Evolutionary conservation across 768 basidiomycete genomes (phyloP).

Genomic region (Austroboletus eburneus): DNA sequence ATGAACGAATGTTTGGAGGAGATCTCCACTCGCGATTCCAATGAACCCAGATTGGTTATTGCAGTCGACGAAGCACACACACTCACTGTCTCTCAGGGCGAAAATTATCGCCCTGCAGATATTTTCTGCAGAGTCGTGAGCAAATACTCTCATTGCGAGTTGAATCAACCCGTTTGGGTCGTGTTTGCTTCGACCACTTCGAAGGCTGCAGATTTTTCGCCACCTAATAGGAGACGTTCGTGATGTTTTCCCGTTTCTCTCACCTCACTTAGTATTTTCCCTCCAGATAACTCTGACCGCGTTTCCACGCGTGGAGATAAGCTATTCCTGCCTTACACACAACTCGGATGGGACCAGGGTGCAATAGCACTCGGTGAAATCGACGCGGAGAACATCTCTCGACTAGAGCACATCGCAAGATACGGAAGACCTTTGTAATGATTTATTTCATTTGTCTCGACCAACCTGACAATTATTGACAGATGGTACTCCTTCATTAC

Average conservation of each 20-base stretch:
- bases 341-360: constrained; percentile 17
- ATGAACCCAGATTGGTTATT: too few species aligned
- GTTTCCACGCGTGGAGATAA: background rate
- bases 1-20: too few species aligned
- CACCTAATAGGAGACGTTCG: too few species aligned
- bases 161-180: constrained; percentile 10
- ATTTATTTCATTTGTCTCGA: background rate
- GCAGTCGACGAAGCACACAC: too few species aligned
- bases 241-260: too few species aligned
- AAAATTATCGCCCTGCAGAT: too few species aligned
- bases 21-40: too few species aligned
- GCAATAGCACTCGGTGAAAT: too few species aligned
- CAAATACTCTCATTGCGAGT: constrained; percentile 3
- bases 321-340: constrained; percentile 7
- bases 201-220: constrained; percentile 1
- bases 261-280: too few species aligned
- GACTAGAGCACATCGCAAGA: background rate
- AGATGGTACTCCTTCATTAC: background rate
- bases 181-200: constrained; percentile 16
- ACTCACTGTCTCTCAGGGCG: too few species aligned
- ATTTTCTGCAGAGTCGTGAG: too few species aligned
- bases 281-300: too few species aligned
- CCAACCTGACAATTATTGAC: background rate
- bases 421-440: constrained; percentile 1
- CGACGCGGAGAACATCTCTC: background rate